phyloP scores from a whole-genome alignment of 345 rosid species.

The Salix brachista region DNA sequence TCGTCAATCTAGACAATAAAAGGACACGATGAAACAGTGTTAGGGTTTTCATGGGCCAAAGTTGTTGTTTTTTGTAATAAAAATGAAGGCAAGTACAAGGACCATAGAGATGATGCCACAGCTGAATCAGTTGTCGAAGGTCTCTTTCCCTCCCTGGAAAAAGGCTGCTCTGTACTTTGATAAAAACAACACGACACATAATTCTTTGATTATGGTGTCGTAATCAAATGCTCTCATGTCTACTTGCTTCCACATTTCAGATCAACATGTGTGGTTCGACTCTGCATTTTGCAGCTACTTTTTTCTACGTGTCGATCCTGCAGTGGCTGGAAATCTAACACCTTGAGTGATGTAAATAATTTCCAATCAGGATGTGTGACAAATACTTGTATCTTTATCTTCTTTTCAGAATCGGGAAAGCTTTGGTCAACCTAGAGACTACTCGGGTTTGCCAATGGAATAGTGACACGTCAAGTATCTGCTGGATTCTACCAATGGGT shows the following conservation, averaged over 20 bases:
- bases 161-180: slow-evolving; percentile 15
- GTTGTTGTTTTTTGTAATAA: not conserved
- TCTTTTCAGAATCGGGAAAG: not conserved
- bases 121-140: slow-evolving; percentile 5
- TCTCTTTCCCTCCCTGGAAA: not conserved
- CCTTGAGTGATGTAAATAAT: not conserved
- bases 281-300: not conserved
- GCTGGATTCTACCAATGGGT: not conserved
- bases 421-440: slow-evolving; percentile 8
- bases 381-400: not conserved
- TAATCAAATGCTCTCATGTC: slow-evolving; percentile 1
- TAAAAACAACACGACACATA: not conserved
- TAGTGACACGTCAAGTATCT: slow-evolving; percentile 18
- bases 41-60: not conserved
- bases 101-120: slow-evolving; percentile 3
- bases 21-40: not conserved
- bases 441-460: not conserved
- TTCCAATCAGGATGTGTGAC: not conserved
- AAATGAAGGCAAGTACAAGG: slow-evolving; percentile 9
- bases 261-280: not conserved
- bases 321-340: not conserved
- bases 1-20: too few species aligned
- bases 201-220: not conserved
- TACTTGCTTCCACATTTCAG: not conserved
- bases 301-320: not conserved